Percentiles rank a stretch among this genome's conserved stretches.
Conservation (phyloP, 2,329 filamentous ascomycete species). For the Sphaerulina vaccinii region DNA sequence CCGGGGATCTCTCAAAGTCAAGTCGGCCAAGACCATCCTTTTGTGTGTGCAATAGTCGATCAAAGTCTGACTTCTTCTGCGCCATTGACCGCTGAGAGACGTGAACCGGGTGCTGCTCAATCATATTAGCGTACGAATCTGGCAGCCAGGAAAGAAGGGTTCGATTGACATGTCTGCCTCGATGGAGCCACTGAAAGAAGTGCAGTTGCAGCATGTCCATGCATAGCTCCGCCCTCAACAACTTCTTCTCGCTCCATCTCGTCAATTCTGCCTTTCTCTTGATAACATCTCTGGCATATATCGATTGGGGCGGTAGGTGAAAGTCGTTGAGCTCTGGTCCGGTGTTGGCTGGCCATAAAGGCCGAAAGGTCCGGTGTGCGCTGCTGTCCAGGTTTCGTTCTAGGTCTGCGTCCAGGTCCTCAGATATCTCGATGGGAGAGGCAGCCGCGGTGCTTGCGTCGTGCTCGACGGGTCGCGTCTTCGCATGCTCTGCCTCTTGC, state of each 20-base stretch:
- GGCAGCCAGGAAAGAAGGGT: conserved; percentile 29
- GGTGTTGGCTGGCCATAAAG: conserved; percentile 44
- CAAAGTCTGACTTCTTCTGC: conserved; percentile 12
- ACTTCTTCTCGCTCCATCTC: conserved; percentile 44
- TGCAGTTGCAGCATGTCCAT: conserved; percentile 42
- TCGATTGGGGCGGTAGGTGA: conserved; percentile 45
- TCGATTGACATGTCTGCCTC: conserved; percentile 16
- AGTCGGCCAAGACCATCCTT: background rate
- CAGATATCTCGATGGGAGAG: background rate
- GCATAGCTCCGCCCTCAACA: conserved; percentile 42
- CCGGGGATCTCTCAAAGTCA: conserved; percentile 5
- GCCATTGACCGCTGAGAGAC: conserved; percentile 3
- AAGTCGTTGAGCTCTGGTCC: conserved; percentile 28
- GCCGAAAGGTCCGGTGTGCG: conserved; percentile 5
- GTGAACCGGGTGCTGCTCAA: conserved; percentile 8
- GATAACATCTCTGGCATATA: conserved; percentile 41
- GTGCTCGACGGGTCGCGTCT: too few species aligned
- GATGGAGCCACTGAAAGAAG: conserved; percentile 34
- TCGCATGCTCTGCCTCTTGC: too few species aligned
- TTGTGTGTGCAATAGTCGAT: background rate
- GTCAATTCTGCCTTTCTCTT: conserved; percentile 36
- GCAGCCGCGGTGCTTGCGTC: background rate
- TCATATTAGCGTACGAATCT: conserved; percentile 22
- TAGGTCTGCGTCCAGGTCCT: conserved; percentile 23
- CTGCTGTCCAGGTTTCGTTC: conserved; percentile 24